A percentile compares a stretch with the other conserved stretches of the same genome.
Evolutionary conservation across 768 basidiomycete genomes (phyloP).

Genomic region (Rhizopogon vesiculosus): DNA sequence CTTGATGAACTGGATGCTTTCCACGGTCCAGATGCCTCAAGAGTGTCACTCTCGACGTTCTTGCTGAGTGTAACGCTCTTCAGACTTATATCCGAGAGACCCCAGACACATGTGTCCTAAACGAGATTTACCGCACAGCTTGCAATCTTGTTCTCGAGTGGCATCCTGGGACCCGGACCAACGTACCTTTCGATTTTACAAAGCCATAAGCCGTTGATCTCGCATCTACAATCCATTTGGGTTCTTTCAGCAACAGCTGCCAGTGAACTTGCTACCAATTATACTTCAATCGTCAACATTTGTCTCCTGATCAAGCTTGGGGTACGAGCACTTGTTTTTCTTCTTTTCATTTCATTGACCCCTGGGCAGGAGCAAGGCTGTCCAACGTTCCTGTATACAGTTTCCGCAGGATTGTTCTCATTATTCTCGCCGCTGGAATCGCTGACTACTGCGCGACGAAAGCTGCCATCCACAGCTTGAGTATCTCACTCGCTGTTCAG

Average conservation of each 20-base stretch:
- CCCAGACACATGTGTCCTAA: slow-evolving; percentile 37
- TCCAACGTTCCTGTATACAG: slow-evolving; percentile 43
- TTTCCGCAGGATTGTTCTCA: slow-evolving; percentile 47
- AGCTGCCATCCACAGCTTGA: slow-evolving; percentile 51
- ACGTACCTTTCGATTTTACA: slow-evolving; percentile 40
- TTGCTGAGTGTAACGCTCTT: slow-evolving; percentile 31
- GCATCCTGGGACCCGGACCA: slow-evolving; percentile 40
- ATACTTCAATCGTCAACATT: slow-evolving; percentile 45
- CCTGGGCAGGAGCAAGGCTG: slow-evolving; percentile 30
- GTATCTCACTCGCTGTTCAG: slow-evolving; percentile 41
- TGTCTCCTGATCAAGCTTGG: slow-evolving; percentile 46
- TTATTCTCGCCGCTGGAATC: slow-evolving; percentile 37
- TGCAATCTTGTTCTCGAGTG: slow-evolving; percentile 47
- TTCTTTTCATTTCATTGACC: background rate
- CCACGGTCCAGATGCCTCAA: slow-evolving; percentile 29
- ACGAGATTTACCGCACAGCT: slow-evolving; percentile 30
- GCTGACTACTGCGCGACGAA: slow-evolving; percentile 54
- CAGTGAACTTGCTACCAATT: slow-evolving; percentile 50
- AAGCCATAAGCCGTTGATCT: slow-evolving; percentile 36
- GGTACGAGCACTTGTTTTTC: slow-evolving; percentile 25
- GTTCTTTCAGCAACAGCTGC: background rate
- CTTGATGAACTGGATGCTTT: slow-evolving; percentile 41
- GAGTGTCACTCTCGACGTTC: slow-evolving; percentile 40
- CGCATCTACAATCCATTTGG: slow-evolving; percentile 4
- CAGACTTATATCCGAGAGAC: slow-evolving; percentile 37